Evolutionary conservation across 805 yeast species (phyloP).

Genomic region (Nakazawaea sp.): DNA sequence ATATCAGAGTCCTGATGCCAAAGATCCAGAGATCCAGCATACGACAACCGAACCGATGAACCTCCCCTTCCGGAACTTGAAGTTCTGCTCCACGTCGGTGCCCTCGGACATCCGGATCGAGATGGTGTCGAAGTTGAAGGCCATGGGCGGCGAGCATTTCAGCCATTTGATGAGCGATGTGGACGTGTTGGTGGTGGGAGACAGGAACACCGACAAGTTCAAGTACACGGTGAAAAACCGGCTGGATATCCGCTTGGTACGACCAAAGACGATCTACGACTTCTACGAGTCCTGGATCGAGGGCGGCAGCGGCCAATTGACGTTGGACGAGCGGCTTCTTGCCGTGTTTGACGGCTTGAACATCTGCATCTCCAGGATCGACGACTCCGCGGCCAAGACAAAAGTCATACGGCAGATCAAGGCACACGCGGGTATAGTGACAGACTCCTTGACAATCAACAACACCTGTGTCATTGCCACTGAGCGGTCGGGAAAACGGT

Average conservation of each 20-base stretch:
- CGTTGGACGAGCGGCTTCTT: conserved; percentile 19
- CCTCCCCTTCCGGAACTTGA: conserved; percentile 37
- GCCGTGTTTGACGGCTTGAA: conserved; percentile 38
- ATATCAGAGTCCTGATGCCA: too few relatives aligned
- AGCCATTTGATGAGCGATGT: conserved; percentile 58
- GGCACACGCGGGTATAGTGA: conserved; percentile 42
- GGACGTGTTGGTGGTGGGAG: conserved; percentile 53
- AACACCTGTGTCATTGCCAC: conserved; percentile 42
- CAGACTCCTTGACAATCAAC: conserved; percentile 40
- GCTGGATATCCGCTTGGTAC: conserved; percentile 50
- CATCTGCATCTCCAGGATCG: conserved; percentile 35
- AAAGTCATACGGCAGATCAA: conserved; percentile 28
- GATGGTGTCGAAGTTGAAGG: conserved; percentile 36
- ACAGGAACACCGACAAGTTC: conserved; percentile 48
- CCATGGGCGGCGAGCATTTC: conserved; percentile 54
- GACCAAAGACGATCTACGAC: conserved; percentile 35
- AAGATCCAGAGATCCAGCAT: neutral
- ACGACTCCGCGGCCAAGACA: conserved; percentile 22
- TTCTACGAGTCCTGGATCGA: conserved; percentile 45
- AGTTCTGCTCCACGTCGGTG: conserved; percentile 55
- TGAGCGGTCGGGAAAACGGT: conserved; percentile 44
- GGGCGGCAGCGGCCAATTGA: conserved; percentile 32
- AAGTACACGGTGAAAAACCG: conserved; percentile 42
- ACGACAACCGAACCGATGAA: conserved; percentile 1
- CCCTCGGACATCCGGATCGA: conserved; percentile 31